These are phyloP conservation scores for Stagonosporopsis tanaceti DNA, from an alignment of 2,329 filamentous ascomycete genomes.

Conservation along the genomic window DNA sequence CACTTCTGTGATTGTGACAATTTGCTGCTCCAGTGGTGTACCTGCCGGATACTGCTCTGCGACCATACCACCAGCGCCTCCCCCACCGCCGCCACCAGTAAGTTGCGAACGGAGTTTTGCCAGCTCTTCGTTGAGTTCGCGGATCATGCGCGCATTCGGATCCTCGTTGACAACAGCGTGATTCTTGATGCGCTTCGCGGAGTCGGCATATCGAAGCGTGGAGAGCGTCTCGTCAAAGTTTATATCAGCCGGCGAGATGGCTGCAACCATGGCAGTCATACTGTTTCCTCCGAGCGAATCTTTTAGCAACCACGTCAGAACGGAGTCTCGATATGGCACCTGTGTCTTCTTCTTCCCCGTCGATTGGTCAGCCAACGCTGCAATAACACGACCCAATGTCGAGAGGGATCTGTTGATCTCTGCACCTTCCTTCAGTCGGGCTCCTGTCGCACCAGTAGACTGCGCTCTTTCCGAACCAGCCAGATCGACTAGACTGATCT, in stretches of 20 bases:
- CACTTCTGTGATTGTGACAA: slow-evolving; percentile 87
- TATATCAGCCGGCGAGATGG: slow-evolving; percentile 97
- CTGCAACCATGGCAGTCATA: slow-evolving; percentile 99
- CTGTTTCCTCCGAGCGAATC: slow-evolving; percentile 98
- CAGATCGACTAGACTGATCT: slow-evolving; percentile 97
- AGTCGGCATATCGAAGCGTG: slow-evolving; percentile 95
- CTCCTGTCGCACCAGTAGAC: slow-evolving; percentile 96
- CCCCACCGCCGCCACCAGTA: slow-evolving; percentile 50
- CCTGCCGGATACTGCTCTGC: slow-evolving; percentile 88
- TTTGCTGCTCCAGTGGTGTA: slow-evolving; percentile 92
- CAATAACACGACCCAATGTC: slow-evolving; percentile 96
- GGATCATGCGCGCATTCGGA: slow-evolving; percentile 97
- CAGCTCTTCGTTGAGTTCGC: slow-evolving; percentile 95
- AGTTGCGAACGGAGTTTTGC: slow-evolving; percentile 86
- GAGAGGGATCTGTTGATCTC: slow-evolving; percentile 98
- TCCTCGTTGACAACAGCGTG: slow-evolving; percentile 99
- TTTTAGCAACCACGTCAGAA: slow-evolving; percentile 95
- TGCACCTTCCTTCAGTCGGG: slow-evolving; percentile 93
- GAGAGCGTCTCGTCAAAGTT: slow-evolving; percentile 98
- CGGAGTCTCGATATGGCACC: slow-evolving; percentile 96
- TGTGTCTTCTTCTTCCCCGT: slow-evolving; percentile 80
- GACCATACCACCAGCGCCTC: slow-evolving; percentile 54
- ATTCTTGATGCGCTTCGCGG: slow-evolving; percentile 99
- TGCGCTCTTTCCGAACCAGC: slow-evolving; percentile 96
- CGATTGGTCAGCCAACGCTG: slow-evolving; percentile 89